phyloP scores from a whole-genome alignment of 495 filamentous ascomycete species.

The Penicillium salamii region DNA sequence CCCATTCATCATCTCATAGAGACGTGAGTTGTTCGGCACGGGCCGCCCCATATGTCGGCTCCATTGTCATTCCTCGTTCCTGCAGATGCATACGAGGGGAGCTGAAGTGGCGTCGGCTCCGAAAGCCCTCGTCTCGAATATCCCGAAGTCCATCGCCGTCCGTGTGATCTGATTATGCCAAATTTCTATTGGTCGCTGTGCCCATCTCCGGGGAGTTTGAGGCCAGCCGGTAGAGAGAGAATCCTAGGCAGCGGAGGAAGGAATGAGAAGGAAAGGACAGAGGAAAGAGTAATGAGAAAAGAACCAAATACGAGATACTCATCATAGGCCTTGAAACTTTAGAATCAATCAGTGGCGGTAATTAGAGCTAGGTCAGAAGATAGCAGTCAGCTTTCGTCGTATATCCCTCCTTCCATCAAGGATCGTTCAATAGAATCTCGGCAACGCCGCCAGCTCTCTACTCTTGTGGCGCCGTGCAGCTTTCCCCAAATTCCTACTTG shows the following conservation, averaged over 20 bases:
- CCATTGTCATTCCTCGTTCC: not conserved
- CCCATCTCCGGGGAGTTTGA: no score
- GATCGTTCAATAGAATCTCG: not conserved
- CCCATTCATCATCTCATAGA: not conserved
- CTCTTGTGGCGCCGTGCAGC: not conserved
- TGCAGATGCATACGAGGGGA: not conserved
- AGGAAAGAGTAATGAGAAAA: no score
- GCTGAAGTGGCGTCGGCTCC: not conserved
- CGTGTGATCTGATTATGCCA: not conserved
- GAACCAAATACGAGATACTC: no score
- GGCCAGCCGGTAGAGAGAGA: no score
- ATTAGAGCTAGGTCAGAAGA: no score
- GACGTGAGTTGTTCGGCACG: conserved; percentile 1
- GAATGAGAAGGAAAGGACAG: no score
- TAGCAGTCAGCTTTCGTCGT: no score
- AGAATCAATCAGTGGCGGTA: no score
- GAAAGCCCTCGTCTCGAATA: not conserved
- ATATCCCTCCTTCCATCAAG: no score
- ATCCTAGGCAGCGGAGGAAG: no score
- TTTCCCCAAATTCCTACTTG: not conserved
- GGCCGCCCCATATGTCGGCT: conserved; percentile 7
- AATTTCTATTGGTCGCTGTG: not conserved
- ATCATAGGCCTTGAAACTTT: no score
- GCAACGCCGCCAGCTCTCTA: not conserved
- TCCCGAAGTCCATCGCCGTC: not conserved